Conservation (phyloP, 179 eudicot genomes). For the Beta macrorhiza region DNA sequence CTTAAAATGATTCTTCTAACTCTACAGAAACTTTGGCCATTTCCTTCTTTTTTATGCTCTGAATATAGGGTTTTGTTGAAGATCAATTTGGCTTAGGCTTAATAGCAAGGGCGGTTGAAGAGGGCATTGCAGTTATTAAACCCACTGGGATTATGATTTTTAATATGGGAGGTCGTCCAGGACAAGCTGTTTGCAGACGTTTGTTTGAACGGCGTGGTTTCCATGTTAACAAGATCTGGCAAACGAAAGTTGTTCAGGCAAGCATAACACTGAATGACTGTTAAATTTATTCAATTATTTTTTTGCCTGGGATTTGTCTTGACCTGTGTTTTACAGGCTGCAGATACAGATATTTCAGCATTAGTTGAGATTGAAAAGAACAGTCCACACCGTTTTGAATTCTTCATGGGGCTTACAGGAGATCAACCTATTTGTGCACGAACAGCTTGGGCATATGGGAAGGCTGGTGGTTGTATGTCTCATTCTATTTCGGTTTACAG, state of each 20-base stretch:
- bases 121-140: constrained; percentile 91
- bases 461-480: constrained; percentile 91
- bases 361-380: constrained; percentile 95
- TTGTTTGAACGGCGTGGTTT: constrained; percentile 97
- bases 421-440: constrained; percentile 99
- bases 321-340: constrained; percentile 59
- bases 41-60: neutral
- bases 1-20: neutral
- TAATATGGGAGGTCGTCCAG: constrained; percentile 99
- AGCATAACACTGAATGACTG: constrained; percentile 12
- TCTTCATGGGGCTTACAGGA: constrained; percentile 96
- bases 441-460: constrained; percentile 99
- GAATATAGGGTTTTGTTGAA: constrained; percentile 85
- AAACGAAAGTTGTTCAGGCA: constrained; percentile 94
- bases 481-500: constrained; percentile 96
- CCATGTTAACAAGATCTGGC: constrained; percentile 85
- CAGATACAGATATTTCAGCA: constrained; percentile 95
- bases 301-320: constrained; percentile 14
- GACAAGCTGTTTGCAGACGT: constrained; percentile 95
- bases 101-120: constrained; percentile 97
- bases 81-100: constrained; percentile 97
- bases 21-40: neutral
- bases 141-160: constrained; percentile 94
- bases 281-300: neutral
- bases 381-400: constrained; percentile 98